Evolutionary conservation across 202 grass and related monocot genomes (phyloP).

Genomic region (Setaria viridis): DNA sequence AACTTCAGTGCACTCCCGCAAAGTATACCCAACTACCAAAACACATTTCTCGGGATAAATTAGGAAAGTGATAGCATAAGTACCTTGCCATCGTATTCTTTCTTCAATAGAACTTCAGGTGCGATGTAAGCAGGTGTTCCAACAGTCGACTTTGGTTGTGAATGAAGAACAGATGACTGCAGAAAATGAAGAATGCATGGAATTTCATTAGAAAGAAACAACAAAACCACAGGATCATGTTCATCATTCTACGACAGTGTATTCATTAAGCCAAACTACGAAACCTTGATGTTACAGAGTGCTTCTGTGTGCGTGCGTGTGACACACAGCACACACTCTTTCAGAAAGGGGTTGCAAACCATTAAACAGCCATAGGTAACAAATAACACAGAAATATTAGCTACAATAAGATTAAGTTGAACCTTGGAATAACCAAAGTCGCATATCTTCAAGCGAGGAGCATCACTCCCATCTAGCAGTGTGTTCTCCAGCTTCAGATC

Average conservation of each 20-base stretch:
- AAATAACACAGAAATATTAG: constrained; percentile 26
- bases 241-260: constrained; percentile 2
- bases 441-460: constrained; percentile 97
- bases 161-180: constrained; percentile 98
- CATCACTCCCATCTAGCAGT: constrained; percentile 82
- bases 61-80: constrained; percentile 22
- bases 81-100: constrained; percentile 99
- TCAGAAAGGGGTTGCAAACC: not conserved
- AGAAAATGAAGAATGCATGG: constrained; percentile 40
- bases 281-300: too few relatives aligned
- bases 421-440: constrained; percentile 99
- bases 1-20: not conserved
- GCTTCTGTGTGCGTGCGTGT: too few relatives aligned
- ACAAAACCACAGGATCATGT: not conserved
- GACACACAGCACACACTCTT: too few relatives aligned
- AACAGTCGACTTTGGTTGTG: constrained; percentile 97
- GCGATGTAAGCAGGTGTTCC: constrained; percentile 99
- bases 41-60: not conserved
- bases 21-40: constrained; percentile 1
- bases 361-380: constrained; percentile 26
- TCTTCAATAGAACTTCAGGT: constrained; percentile 98
- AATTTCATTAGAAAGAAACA: constrained; percentile 33
- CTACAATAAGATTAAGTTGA: constrained; percentile 18
- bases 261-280: not conserved
- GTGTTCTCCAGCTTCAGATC: constrained; percentile 99